These are phyloP conservation scores for Camellia granthamiana DNA, from an alignment of 148 eudicot genomes.

Conservation along the genomic window DNA sequence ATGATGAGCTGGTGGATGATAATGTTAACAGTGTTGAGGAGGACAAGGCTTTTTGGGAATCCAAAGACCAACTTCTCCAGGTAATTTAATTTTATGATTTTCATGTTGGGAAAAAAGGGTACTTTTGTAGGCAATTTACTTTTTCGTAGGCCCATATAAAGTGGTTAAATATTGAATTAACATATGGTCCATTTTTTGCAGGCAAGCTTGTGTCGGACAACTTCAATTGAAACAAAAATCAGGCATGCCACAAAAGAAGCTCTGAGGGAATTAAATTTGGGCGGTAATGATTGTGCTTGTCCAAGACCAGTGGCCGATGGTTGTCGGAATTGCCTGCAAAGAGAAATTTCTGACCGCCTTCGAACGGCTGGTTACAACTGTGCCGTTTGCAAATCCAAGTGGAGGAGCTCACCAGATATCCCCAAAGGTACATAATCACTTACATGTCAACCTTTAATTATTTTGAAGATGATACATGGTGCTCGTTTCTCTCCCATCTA, in stretches of 20 bases:
- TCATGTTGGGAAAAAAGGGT: background rate
- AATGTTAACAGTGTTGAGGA: constrained; percentile 15
- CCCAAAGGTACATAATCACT: constrained; percentile 20
- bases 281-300: constrained; percentile 12
- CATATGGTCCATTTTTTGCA: background rate
- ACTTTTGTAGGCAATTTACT: background rate
- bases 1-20: constrained; percentile 12
- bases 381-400: constrained; percentile 28
- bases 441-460: too few species aligned
- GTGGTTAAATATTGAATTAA: background rate
- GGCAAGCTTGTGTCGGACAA: constrained; percentile 26
- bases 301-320: constrained; percentile 11
- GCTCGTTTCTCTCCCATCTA: background rate
- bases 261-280: constrained; percentile 10
- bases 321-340: constrained; percentile 27
- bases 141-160: too few species aligned
- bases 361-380: constrained; percentile 24
- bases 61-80: constrained; percentile 25
- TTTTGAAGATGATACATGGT: too few species aligned
- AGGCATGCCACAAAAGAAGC: constrained; percentile 32
- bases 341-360: constrained; percentile 18
- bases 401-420: constrained; percentile 33
- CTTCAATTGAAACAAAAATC: constrained; percentile 25
- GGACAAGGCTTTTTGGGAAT: constrained; percentile 32
- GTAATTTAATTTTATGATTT: constrained; percentile 8